phyloP scores from a whole-genome alignment of 2,329 filamentous ascomycete species.

The Aspergillus vadensis region DNA sequence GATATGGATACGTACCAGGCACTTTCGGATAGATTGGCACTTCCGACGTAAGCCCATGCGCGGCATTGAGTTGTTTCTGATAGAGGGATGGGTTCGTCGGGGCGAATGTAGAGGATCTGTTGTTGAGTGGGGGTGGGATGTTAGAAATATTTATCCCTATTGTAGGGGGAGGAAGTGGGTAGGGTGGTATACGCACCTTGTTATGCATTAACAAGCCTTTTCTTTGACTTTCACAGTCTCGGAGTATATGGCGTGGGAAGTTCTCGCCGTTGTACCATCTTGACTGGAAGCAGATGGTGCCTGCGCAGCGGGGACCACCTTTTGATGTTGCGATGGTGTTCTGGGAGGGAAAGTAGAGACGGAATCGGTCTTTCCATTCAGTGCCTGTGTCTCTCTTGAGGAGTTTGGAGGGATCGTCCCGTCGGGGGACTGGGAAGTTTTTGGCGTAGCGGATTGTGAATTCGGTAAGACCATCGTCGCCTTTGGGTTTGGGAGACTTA shows the following conservation, averaged over 20 bases:
- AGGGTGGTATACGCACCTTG: slow-evolving; percentile 59
- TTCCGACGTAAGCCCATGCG: slow-evolving; percentile 85
- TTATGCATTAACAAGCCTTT: slow-evolving; percentile 80
- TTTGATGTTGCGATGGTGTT: slow-evolving; percentile 67
- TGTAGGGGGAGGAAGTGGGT: too few species aligned
- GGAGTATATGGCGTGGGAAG: slow-evolving; percentile 73
- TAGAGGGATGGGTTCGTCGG: slow-evolving; percentile 27
- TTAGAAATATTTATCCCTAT: too few species aligned
- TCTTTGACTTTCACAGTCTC: slow-evolving; percentile 73
- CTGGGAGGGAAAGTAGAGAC: slow-evolving; percentile 78
- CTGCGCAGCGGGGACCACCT: slow-evolving; percentile 66
- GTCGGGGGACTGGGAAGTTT: slow-evolving; percentile 20
- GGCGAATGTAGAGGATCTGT: slow-evolving; percentile 40
- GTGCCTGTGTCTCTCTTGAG: slow-evolving; percentile 35
- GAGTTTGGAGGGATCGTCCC: slow-evolving; percentile 50
- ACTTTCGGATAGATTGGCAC: slow-evolving; percentile 88
- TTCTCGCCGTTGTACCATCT: slow-evolving; percentile 69
- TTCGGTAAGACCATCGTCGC: slow-evolving; percentile 50
- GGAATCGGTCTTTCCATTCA: slow-evolving; percentile 57
- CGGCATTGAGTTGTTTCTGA: slow-evolving; percentile 34
- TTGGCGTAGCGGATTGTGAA: slow-evolving; percentile 42
- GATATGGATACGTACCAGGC: slow-evolving; percentile 73
- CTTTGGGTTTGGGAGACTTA: slow-evolving; percentile 29
- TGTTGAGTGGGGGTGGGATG: not conserved
- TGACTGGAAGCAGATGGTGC: slow-evolving; percentile 77